These are phyloP conservation scores for Penicillium bovifimosum DNA, from an alignment of 495 filamentous ascomycete species.

Conservation along the genomic window DNA sequence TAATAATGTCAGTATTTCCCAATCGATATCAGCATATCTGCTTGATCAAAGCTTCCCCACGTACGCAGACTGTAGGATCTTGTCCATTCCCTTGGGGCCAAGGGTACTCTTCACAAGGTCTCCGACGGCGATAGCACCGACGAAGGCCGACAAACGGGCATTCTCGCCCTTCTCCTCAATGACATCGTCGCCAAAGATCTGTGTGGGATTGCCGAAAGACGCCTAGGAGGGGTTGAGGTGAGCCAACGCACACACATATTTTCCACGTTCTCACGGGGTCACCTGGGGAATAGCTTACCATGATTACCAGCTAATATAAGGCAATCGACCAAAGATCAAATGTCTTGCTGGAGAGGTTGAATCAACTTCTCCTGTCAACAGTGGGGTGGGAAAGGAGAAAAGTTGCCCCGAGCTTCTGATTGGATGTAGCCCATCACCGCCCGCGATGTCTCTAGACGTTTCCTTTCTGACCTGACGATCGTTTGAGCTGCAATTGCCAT, in stretches of 20 bases:
- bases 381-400: conserved; percentile 34
- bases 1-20: conserved; percentile 3
- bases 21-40: conserved; percentile 14
- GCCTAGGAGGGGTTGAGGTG: conserved; percentile 21
- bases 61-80: conserved; percentile 96
- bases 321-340: conserved; percentile 24
- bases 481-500: neutral
- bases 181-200: conserved; percentile 97
- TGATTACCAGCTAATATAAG: conserved; percentile 25
- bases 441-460: conserved; percentile 15
- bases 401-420: conserved; percentile 38
- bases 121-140: conserved; percentile 95
- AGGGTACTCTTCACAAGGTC: conserved; percentile 96
- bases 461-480: conserved; percentile 4
- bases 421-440: conserved; percentile 26
- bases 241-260: neutral
- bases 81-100: conserved; percentile 98
- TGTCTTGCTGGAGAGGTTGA: conserved; percentile 16
- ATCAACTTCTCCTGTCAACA: conserved; percentile 25
- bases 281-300: conserved; percentile 22
- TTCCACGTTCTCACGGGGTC: neutral
- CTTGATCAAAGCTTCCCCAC: conserved; percentile 27
- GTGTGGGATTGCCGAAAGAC: conserved; percentile 76
- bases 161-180: conserved; percentile 99
- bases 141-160: conserved; percentile 93